These are phyloP conservation scores for Candida smagusa DNA, from an alignment of 1,139 yeast genomes.

Conservation along the genomic window DNA sequence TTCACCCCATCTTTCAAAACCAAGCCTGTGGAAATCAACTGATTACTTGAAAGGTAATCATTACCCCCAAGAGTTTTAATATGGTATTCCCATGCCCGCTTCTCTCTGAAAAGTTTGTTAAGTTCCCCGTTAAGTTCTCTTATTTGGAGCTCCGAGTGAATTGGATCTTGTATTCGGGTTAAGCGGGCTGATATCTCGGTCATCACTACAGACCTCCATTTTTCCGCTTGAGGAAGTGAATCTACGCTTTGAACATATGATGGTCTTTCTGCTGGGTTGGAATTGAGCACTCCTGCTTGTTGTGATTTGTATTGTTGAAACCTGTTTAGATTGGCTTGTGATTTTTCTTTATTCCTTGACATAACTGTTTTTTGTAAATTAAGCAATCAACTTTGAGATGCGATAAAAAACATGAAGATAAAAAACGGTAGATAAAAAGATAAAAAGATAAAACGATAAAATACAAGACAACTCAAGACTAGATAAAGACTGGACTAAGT, in stretches of 20 bases:
- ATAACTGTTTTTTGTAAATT: slow-evolving; percentile 23
- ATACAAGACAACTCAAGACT: no score
- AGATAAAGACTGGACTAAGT: no score
- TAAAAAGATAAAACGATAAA: no score
- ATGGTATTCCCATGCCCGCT: slow-evolving; percentile 74
- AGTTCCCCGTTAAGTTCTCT: slow-evolving; percentile 56
- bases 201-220: slow-evolving; percentile 66
- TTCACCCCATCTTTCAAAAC: slow-evolving; percentile 23
- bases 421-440: no score
- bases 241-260: slow-evolving; percentile 53
- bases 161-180: slow-evolving; percentile 61
- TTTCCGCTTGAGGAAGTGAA: slow-evolving; percentile 65
- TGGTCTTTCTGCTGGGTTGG: slow-evolving; percentile 61
- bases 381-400: no score
- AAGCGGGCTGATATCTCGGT: slow-evolving; percentile 63
- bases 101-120: slow-evolving; percentile 19
- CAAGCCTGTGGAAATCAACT: slow-evolving; percentile 23
- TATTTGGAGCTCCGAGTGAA: slow-evolving; percentile 57
- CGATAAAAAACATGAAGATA: no score
- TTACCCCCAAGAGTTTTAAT: slow-evolving; percentile 35
- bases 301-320: slow-evolving; percentile 61
- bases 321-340: slow-evolving; percentile 66
- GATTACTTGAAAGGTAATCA: slow-evolving; percentile 13
- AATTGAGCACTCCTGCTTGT: slow-evolving; percentile 58
- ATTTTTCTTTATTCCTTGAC: slow-evolving; percentile 77